Conservation (phyloP, 495 filamentous ascomycete species). For the Glutinoglossum americanum region DNA sequence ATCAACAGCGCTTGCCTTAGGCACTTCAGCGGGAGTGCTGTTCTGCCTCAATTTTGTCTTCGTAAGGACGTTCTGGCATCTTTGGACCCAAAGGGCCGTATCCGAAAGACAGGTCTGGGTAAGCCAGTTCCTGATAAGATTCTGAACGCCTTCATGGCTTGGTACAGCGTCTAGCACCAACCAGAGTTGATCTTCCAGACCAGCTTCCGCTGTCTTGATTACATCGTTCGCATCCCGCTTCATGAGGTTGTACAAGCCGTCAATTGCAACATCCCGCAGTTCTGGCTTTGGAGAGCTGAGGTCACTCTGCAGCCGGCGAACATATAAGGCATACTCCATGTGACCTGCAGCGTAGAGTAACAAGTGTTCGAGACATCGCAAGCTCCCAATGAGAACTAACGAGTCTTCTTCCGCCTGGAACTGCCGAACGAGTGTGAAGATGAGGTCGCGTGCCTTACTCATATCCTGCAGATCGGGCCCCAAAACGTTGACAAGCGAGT, state of each 20-base stretch:
- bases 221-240: slow-evolving; percentile 70
- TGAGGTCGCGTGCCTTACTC: slow-evolving; percentile 73
- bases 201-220: slow-evolving; percentile 44
- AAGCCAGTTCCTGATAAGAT: slow-evolving; percentile 78
- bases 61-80: slow-evolving; percentile 72
- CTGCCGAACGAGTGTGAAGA: slow-evolving; percentile 64
- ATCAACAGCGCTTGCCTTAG: slow-evolving; percentile 36
- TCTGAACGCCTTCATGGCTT: slow-evolving; percentile 50
- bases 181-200: slow-evolving; percentile 84
- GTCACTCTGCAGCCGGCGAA: slow-evolving; percentile 57
- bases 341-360: slow-evolving; percentile 77
- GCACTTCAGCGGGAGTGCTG: slow-evolving; percentile 21
- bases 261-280: slow-evolving; percentile 60
- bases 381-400: slow-evolving; percentile 51
- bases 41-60: slow-evolving; percentile 41
- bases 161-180: slow-evolving; percentile 59
- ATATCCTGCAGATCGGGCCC: slow-evolving; percentile 90
- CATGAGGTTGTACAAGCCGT: slow-evolving; percentile 87
- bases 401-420: slow-evolving; percentile 61
- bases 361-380: slow-evolving; percentile 74
- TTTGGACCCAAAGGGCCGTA: slow-evolving; percentile 62
- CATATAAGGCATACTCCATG: slow-evolving; percentile 64
- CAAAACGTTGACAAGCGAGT: slow-evolving; percentile 86
- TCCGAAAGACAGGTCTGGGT: slow-evolving; percentile 63
- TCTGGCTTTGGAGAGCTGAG: slow-evolving; percentile 42